These are phyloP conservation scores for Rutstroemia sp. DNA, from an alignment of 2,329 filamentous ascomycete genomes.

Conservation along the genomic window DNA sequence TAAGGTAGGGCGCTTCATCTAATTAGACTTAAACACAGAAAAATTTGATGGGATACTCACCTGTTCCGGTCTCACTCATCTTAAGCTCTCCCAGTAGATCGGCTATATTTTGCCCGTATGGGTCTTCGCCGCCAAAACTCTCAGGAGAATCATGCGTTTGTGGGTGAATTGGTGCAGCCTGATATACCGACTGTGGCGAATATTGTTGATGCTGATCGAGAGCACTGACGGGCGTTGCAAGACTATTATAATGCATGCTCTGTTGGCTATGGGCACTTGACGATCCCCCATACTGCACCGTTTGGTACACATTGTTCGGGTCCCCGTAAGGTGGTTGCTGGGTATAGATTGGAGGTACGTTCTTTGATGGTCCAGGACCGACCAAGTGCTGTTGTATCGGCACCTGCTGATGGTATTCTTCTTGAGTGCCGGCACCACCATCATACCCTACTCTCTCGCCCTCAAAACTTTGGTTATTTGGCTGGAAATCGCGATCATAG, in stretches of 20 bases:
- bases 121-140: conserved; percentile 52
- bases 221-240: conserved; percentile 41
- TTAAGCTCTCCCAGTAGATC: conserved; percentile 80
- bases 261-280: conserved; percentile 39
- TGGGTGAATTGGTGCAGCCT: conserved; percentile 40
- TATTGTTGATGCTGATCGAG: conserved; percentile 46
- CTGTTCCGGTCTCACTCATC: conserved; percentile 79
- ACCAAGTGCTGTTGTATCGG: conserved; percentile 38
- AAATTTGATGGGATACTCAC: conserved; percentile 41
- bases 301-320: conserved; percentile 32
- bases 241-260: conserved; percentile 45
- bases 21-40: conserved; percentile 15
- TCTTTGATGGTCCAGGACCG: conserved; percentile 33
- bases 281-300: conserved; percentile 32
- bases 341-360: conserved; percentile 37
- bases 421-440: conserved; percentile 36
- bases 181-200: conserved; percentile 41
- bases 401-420: conserved; percentile 47
- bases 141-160: conserved; percentile 35
- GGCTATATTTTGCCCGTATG: conserved; percentile 58
- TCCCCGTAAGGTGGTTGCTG: conserved; percentile 41
- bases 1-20: conserved; percentile 70
- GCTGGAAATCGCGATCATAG: conserved; percentile 27
- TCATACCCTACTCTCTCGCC: conserved; percentile 38
- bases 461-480: conserved; percentile 39